Evolutionary conservation across 371 early-diverging fungal genomes (phyloP), one percentile per base, ranked within the genome.

Genomic region (Rhizopus sp.): DNA sequence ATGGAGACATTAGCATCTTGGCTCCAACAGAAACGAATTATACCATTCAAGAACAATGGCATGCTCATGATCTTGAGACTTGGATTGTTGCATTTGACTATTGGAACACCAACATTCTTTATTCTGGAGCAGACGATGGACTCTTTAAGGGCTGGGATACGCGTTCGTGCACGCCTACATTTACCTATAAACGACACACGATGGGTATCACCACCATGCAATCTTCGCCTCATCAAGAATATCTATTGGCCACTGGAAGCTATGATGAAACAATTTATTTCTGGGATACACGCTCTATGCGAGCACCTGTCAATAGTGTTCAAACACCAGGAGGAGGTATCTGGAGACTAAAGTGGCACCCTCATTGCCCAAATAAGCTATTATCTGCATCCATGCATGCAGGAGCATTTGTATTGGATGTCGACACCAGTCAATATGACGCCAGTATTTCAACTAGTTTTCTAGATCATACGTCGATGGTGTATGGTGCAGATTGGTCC

Each of bases 321-420:
- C 83, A 81, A 17, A 84, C 88, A 17, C 70, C 69, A 30, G 93
- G 88, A 16, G 95, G 97, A 4, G 97, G 97, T 2, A 93, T 93
- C 13, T 97, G 97, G 97, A 77, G 96, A 12, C 71, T 97, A 42
- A 91, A 92, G 70, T 97, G 95, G 95, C 93, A 95, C 59, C 96
- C 96, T 2, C 78, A 75, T 0, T 73, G 79, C 5, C 66, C 81
- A 4, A 64, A 78, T 40, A 53, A 63, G n/a, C 61, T 97, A 29
- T 63, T 94, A 16, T 89, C 93, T 8, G 95, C 92, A 12, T 90
- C 91, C 30, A 97, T 97, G 96, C 89, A 95, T 69, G 80, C 80
- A 9, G 80, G 80, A 16, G 80, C 77, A 3, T 80, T 80, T 68
- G 72, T 77, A 5, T 39, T 80, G 6, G 71, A 65, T 33, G 49